Evolutionary conservation across 129 eudicot genomes (phyloP).

Genomic region (Flaveria robusta): DNA sequence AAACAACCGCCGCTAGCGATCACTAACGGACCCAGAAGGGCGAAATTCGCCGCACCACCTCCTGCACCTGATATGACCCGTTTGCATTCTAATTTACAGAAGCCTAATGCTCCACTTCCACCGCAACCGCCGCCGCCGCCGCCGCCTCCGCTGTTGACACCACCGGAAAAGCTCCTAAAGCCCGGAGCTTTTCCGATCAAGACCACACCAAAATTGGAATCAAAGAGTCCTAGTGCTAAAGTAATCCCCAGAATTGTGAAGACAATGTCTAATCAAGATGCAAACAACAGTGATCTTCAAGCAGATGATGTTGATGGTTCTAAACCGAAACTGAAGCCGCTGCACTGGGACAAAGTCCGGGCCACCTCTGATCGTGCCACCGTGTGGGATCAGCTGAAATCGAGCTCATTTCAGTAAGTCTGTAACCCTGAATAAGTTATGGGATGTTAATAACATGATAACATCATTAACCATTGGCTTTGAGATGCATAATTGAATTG

Average conservation of each 20-base stretch:
- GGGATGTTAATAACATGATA: neutral
- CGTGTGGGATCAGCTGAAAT: conserved; percentile 93
- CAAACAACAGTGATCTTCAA: conserved; percentile 30
- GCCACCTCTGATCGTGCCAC: conserved; percentile 92
- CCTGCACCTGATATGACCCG: conserved; percentile 70
- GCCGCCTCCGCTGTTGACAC: conserved; percentile 24
- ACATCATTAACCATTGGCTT: neutral
- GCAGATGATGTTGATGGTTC: conserved; percentile 52
- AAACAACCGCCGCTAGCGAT: conserved; percentile 21
- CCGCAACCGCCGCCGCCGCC: conserved; percentile 58
- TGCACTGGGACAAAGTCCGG: conserved; percentile 98
- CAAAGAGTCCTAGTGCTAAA: conserved; percentile 44
- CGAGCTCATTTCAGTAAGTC: conserved; percentile 97
- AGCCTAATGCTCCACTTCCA: conserved; percentile 39
- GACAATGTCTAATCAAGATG: conserved; percentile 29
- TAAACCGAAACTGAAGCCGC: conserved; percentile 80
- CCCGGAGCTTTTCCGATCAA: conserved; percentile 22
- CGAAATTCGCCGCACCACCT: conserved; percentile 61
- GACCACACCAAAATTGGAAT: conserved; percentile 30
- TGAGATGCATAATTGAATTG: conserved; percentile 11
- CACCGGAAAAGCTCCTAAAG: conserved; percentile 33
- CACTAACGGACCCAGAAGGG: conserved; percentile 51
- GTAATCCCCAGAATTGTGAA: conserved; percentile 44
- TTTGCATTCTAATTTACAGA: conserved; percentile 43
- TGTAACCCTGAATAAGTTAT: neutral